These are phyloP conservation scores for Rostrohypoxylon terebratum DNA, from an alignment of 495 filamentous ascomycete species.

Conservation along the genomic window DNA sequence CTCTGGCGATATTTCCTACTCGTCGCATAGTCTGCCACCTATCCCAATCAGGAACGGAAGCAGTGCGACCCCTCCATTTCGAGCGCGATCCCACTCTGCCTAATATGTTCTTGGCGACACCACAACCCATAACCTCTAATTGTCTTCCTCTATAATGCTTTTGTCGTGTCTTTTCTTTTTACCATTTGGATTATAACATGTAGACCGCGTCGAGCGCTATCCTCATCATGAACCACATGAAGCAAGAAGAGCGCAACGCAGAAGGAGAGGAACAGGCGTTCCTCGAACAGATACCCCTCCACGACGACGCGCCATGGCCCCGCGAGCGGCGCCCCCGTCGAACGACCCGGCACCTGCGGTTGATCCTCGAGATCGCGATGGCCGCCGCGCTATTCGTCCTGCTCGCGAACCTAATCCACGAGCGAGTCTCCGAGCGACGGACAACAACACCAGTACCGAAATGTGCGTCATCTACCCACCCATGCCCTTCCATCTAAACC, in stretches of 20 bases:
- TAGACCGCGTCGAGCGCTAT: background rate
- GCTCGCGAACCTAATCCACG: constrained; percentile 14
- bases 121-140: background rate
- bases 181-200: background rate
- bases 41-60: constrained; percentile 44
- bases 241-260: constrained; percentile 44
- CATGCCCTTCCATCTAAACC: background rate
- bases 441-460: constrained; percentile 43
- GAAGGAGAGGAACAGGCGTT: constrained; percentile 48
- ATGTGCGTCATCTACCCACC: constrained; percentile 31
- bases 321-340: constrained; percentile 12
- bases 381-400: constrained; percentile 36
- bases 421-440: constrained; percentile 25
- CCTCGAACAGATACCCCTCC: constrained; percentile 23
- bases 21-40: constrained; percentile 5
- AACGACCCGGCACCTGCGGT: constrained; percentile 33
- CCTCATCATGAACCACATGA: constrained; percentile 33
- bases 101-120: constrained; percentile 16
- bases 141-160: background rate
- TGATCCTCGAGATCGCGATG: constrained; percentile 46
- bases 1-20: background rate
- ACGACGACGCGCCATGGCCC: constrained; percentile 33
- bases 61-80: constrained; percentile 17
- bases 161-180: background rate
- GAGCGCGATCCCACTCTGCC: constrained; percentile 34